Evolutionary conservation across 306 rosid genomes (phyloP).

Genomic region (Trifolium subterraneum): DNA sequence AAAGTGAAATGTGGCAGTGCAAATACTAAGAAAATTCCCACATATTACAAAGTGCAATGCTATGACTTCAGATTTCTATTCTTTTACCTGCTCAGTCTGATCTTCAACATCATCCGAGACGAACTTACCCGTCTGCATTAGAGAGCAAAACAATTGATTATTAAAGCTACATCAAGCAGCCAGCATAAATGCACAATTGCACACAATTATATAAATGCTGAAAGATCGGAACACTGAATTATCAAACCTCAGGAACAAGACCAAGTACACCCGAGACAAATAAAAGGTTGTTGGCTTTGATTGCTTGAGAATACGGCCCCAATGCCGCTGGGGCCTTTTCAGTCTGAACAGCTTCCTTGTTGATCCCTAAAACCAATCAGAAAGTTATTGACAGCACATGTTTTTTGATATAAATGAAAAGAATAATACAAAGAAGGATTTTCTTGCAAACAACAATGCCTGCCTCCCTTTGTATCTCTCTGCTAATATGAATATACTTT

Average conservation of each 20-base stretch:
- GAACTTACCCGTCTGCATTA: conserved; percentile 81
- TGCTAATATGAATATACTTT: not conserved
- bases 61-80: not conserved
- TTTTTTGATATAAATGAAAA: conserved; percentile 4
- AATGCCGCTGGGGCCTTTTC: conserved; percentile 96
- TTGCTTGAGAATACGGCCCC: conserved; percentile 97
- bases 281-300: conserved; percentile 78
- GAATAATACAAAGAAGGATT: not conserved
- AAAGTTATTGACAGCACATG: conserved; percentile 4
- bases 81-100: conserved; percentile 91
- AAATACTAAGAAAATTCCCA: not conserved
- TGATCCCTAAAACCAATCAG: conserved; percentile 55
- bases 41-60: not conserved
- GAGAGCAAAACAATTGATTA: conserved; percentile 28
- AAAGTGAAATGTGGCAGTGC: conserved; percentile 21
- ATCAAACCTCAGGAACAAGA: conserved; percentile 82
- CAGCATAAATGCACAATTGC: conserved; percentile 8
- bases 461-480: not conserved
- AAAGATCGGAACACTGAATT: not conserved
- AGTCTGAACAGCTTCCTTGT: conserved; percentile 81
- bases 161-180: conserved; percentile 6
- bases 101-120: conserved; percentile 78
- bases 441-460: not conserved
- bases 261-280: conserved; percentile 94
- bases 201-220: not conserved